Percentiles rank a stretch among this genome's conserved stretches.
Evolutionary conservation across 2,329 filamentous ascomycete species (phyloP).

Genomic region (Colletotrichum simmondsii): DNA sequence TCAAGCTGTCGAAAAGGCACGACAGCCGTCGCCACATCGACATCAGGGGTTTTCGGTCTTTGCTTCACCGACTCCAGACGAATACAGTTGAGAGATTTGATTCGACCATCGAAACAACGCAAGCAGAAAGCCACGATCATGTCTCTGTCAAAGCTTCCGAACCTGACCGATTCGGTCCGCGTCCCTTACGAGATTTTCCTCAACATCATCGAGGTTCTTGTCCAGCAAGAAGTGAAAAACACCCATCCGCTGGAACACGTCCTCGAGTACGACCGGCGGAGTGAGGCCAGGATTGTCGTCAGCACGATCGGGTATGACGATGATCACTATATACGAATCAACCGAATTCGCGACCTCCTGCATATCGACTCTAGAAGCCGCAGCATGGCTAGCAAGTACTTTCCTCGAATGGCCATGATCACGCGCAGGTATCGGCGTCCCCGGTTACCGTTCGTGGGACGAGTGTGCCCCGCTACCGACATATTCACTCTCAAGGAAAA

Average conservation of each 20-base stretch:
- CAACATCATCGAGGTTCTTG: not conserved
- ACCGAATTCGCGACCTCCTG: not conserved
- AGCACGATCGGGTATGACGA: not conserved
- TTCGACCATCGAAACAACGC: not conserved
- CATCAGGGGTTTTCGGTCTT: not conserved
- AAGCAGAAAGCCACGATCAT: not conserved
- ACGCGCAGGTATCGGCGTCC: not conserved
- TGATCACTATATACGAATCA: not conserved
- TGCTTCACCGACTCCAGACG: not conserved
- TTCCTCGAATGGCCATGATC: not conserved
- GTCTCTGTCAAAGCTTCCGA: not conserved
- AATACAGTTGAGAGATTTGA: not conserved
- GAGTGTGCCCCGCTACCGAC: not conserved
- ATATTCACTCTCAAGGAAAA: not conserved
- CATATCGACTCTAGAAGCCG: not conserved
- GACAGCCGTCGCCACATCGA: not conserved
- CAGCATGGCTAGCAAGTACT: not conserved
- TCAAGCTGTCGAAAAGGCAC: not conserved
- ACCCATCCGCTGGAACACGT: not conserved
- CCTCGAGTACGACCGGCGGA: not conserved
- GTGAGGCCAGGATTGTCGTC: not conserved
- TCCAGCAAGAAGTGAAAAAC: not conserved
- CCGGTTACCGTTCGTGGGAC: not conserved
- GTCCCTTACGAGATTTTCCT: not conserved
- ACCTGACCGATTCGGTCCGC: not conserved